Conservation (phyloP, 2,329 filamentous ascomycete species). For the Hypoxylon sp. region DNA sequence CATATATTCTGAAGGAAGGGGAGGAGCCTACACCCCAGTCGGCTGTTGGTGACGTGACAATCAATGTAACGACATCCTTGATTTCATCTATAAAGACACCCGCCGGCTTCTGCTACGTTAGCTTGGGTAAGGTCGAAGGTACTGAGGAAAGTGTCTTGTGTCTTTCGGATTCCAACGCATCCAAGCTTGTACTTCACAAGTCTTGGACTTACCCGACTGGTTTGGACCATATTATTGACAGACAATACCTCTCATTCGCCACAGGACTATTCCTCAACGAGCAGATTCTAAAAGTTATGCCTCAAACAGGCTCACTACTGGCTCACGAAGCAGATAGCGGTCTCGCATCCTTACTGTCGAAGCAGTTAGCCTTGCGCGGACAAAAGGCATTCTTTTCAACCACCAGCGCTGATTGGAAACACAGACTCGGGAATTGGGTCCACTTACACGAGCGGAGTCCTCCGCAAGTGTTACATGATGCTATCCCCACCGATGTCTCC, state of each 20-base stretch:
- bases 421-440: not conserved
- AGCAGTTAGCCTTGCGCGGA: not conserved
- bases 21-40: not conserved
- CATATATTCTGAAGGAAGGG: not conserved
- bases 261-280: constrained; percentile 4
- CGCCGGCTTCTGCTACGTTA: not conserved
- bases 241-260: not conserved
- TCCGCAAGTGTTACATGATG: not conserved
- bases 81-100: constrained; percentile 3
- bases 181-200: constrained; percentile 22
- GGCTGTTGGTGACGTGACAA: not conserved
- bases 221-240: constrained; percentile 5
- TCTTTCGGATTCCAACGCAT: constrained; percentile 3
- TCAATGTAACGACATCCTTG: not conserved
- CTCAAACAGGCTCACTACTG: constrained; percentile 8
- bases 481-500: not conserved
- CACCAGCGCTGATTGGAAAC: not conserved
- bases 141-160: not conserved
- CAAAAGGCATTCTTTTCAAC: not conserved
- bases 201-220: constrained; percentile 12
- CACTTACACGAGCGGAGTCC: not conserved
- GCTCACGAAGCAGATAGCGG: not conserved
- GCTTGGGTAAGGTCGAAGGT: not conserved
- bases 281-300: not conserved
- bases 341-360: not conserved